Evolutionary conservation across 164 flowering plant genomes (phyloP), one percentile per base, ranked within the genome.

Genomic region (Cinnamomum chago): DNA sequence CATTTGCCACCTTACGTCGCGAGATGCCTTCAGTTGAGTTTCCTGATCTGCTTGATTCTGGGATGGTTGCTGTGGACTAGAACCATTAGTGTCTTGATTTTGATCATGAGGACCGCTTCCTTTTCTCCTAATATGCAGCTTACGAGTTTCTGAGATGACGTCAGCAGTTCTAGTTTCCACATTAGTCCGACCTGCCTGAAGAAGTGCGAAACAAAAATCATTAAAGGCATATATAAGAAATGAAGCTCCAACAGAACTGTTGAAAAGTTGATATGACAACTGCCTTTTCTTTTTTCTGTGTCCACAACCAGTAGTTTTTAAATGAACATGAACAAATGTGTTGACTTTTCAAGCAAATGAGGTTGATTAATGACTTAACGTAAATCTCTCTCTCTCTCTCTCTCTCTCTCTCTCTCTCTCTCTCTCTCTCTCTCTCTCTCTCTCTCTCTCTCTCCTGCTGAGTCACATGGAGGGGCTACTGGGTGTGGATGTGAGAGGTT

Each of bases 1-100:
- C 65, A 86, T 81, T 83, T 82, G 93, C 81, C 87, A 92, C 92
- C 97, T 91, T 96, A 96, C 99, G 87, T 96, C 99, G 89, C 99
- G 98, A 79, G 99, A 94, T 81, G 99, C 99, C 89, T 96, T 94
- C 83, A 96, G 88, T 86, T 91, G 95, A 65, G 85, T 90, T 82
- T 92, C 98, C 72, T 81, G 95, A 81, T 86, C 84, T 23, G 87
- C 80, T 71, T 76, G 90, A 68, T 70, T 82, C 70, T 72, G 86
- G 15, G 76, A 80, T 68, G 79, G 85, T 70, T 80, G 82, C 79
- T 72, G 84, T 58, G 84, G 70, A 50, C 75, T 79, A 25, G 73
- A 70, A 65, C 75, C 83, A 62, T 75, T 51, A 7, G 67, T 70
- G n/a, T 55, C 60, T 76, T 77, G 88, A 77, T 80, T 27, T 27